Conservation (phyloP, 225 moss, liverwort and hornwort species). For the Lunularia cruciata region DNA sequence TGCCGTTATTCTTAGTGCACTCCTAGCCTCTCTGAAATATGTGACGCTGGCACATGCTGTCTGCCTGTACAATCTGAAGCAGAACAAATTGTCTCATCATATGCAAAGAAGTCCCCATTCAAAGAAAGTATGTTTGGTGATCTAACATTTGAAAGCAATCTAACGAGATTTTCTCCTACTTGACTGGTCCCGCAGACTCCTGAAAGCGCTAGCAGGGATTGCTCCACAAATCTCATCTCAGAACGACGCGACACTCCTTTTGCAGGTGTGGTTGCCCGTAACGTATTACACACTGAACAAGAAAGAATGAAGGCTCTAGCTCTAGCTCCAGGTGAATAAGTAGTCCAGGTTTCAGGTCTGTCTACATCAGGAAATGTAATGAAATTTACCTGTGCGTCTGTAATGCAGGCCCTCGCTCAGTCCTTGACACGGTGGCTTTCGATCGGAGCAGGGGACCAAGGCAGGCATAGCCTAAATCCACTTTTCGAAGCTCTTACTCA, state of each 20-base stretch:
- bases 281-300: not conserved
- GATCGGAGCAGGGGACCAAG: not conserved
- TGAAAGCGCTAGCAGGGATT: constrained; percentile 27
- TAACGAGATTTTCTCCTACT: too few relatives aligned
- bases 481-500: constrained; percentile 27
- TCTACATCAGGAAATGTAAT: not conserved
- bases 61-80: too few relatives aligned
- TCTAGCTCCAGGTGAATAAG: too few relatives aligned
- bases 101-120: too few relatives aligned
- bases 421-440: constrained; percentile 31
- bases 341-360: too few relatives aligned
- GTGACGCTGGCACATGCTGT: too few relatives aligned
- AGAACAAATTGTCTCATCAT: too few relatives aligned
- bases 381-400: not conserved
- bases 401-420: constrained; percentile 28
- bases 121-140: too few relatives aligned
- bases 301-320: too few relatives aligned
- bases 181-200: constrained; percentile 22
- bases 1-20: too few relatives aligned
- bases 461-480: not conserved
- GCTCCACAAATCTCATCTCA: constrained; percentile 35
- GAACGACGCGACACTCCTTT: constrained; percentile 32
- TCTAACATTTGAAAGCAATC: too few relatives aligned
- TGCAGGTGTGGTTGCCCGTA: constrained; percentile 38
- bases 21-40: not conserved